phyloP scores from a whole-genome alignment of 2,329 filamentous ascomycete species.

The Xylaria polymorpha region DNA sequence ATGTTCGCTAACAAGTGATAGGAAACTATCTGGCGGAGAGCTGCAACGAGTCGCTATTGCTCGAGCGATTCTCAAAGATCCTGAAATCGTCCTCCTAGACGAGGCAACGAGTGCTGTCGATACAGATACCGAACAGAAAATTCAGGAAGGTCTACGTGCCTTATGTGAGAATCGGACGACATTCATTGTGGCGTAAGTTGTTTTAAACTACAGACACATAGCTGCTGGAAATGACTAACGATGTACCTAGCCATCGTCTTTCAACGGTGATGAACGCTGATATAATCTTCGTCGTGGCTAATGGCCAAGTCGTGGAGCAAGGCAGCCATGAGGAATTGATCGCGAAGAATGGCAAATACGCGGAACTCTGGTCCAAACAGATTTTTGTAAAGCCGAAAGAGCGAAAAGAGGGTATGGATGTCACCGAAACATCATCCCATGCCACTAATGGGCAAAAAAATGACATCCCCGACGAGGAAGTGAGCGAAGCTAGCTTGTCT shows the following conservation, averaged over 20 bases:
- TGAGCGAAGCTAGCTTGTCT: constrained; percentile 31
- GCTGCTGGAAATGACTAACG: constrained; percentile 35
- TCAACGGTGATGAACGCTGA: constrained; percentile 79
- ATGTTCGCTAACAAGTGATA: constrained; percentile 43
- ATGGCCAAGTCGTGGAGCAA: constrained; percentile 72
- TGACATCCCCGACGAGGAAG: constrained; percentile 35
- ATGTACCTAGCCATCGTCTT: constrained; percentile 66
- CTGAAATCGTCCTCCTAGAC: constrained; percentile 80
- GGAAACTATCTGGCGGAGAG: constrained; percentile 74
- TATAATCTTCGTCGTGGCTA: constrained; percentile 72
- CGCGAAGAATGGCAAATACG: constrained; percentile 69
- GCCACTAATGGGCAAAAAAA: constrained; percentile 36
- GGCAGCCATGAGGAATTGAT: constrained; percentile 71
- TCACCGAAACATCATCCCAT: constrained; percentile 17
- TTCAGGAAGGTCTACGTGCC: constrained; percentile 69
- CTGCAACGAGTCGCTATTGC: constrained; percentile 75
- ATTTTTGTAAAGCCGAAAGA: constrained; percentile 65
- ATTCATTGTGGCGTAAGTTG: constrained; percentile 71
- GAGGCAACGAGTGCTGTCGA: constrained; percentile 84
- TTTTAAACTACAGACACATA: background rate
- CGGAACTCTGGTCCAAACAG: constrained; percentile 73
- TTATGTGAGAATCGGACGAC: constrained; percentile 72
- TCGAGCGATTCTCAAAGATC: constrained; percentile 77
- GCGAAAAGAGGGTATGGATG: constrained; percentile 46
- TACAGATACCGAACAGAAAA: constrained; percentile 74